Evolutionary conservation across 2,329 filamentous ascomycete species (phyloP), one percentile per base, ranked within the genome.

Genomic region (Ophiostoma sp.): DNA sequence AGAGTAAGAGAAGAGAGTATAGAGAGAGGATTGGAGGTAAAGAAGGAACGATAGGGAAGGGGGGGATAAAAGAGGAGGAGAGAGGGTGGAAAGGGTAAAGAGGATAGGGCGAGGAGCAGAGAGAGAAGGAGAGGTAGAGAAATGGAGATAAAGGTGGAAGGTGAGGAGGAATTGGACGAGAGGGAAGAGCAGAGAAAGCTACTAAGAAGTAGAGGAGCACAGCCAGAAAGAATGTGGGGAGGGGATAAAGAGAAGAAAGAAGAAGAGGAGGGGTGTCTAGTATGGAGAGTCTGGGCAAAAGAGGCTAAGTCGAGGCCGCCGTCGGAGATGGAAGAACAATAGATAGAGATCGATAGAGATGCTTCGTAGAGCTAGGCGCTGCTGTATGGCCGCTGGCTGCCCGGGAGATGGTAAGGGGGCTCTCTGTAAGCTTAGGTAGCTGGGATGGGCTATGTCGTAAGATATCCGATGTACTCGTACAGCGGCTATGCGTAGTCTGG

Each of bases 261-360:
- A 18, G 27, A 58, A 1, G 65, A 65, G 40, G 65, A 66, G 66
- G 64, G 66, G 66, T 66, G 63, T 63, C 60, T 65, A 12, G 65
- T 66, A 60, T 38, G 66, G n/a, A 42, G 49, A 64, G 63, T 66
- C 67, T 69, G 66, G 62, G 62, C 62, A 36, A 64, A 64, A 64
- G 62, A 64, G 62, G 62, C 47, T 4, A 64, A 64, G 52, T 66
- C 66, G 66, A 69, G 64, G 69, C 64, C 69, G 69, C 68, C 68
- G 68, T 69, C 68, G 69, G 67, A 68, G 65, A 58, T 70, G 67
- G 66, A 70, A 68, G 49, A 67, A 70, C 68, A 67, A 67, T 55
- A 66, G 66, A 67, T 67, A 66, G 63, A 65, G 63, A 66, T 69
- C 66, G 44, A 62, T 67, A 11, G 60, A 8, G 60, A n/a, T 16